These are phyloP conservation scores for Cajanus cajan DNA, from an alignment of 306 rosid species.

Conservation along the genomic window DNA sequence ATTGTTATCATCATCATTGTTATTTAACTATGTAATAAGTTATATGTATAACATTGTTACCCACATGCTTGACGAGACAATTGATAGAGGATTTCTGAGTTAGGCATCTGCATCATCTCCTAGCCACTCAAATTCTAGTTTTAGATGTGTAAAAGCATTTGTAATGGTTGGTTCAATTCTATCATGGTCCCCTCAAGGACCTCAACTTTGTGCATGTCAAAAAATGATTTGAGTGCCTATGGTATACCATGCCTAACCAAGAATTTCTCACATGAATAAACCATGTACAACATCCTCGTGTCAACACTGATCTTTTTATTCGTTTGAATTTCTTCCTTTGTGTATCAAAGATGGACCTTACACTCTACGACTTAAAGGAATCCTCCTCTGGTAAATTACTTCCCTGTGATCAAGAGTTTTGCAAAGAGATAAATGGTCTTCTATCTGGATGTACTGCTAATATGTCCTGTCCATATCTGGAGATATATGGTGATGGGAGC, in stretches of 20 bases:
- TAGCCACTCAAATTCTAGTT: neutral
- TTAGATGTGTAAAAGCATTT: neutral
- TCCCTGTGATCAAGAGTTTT: conserved; percentile 70
- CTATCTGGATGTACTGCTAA: conserved; percentile 67
- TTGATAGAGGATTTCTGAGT: neutral
- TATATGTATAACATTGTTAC: neutral
- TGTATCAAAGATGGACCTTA: conserved; percentile 65
- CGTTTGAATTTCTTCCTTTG: conserved; percentile 12
- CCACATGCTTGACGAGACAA: neutral
- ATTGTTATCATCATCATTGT: neutral
- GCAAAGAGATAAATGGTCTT: conserved; percentile 78
- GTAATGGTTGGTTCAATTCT: neutral
- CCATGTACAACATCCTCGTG: neutral
- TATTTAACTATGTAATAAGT: neutral
- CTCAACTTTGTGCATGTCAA: neutral
- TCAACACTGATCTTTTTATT: conserved; percentile 20
- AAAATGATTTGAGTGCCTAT: neutral
- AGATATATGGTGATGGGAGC: conserved; percentile 94
- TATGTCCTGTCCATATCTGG: conserved; percentile 80
- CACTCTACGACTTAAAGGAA: conserved; percentile 66
- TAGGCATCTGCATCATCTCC: neutral
- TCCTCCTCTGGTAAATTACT: conserved; percentile 72
- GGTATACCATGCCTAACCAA: neutral
- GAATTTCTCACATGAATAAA: conserved; percentile 3
- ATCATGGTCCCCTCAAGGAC: neutral